Evolutionary conservation across 2,329 filamentous ascomycete genomes (phyloP), one percentile per base, ranked within the genome.

Genomic region (Cyphellophora europaea): DNA sequence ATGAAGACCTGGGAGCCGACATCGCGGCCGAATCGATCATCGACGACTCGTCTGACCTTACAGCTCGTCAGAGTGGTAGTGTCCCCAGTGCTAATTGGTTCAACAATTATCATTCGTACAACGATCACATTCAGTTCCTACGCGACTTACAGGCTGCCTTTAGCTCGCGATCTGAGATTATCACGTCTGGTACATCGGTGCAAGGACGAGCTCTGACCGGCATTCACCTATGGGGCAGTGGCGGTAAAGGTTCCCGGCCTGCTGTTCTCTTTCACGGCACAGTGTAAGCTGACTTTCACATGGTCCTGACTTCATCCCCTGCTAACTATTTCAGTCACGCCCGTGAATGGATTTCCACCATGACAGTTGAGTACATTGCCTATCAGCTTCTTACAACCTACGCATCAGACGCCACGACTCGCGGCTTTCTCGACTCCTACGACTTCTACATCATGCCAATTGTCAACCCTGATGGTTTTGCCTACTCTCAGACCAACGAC

Each of bases 401-500:
- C 19, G 53, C 53, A 12, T 45, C 37, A n/a, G 45, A 56, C n/a
- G 45, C 56, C 2, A 52, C 55, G 4, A 54, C 67, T 25, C 61
- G 54, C 25, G 21, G n/a, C 21, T 65, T 72, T 35, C 62, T 80
- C 15, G 66, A 79, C 53, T 71, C 64, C 36, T 79, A 76, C 50
- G 79, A 82, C 55, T 77, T 77, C 45, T 79, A 77, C 53, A 67
- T 82, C 45, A 65, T 79, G 41, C 74, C 75, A 3, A 57, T 78
- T 15, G 72, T 75, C n/a, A 79, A 79, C 49, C 72, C 73, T 0
- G 74, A 78, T 36, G 72, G 68, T 17, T 79, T 79, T 48, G 59
- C 71, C 18, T 77, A 71, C 54, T 67, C 69, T 0, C 72, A 77
- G 48, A 71, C 63, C 3, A 64, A 50, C 5, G 58, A 77, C 49